Conservation (phyloP, 2,329 filamentous ascomycete species). For the Parastagonospora avenae region DNA sequence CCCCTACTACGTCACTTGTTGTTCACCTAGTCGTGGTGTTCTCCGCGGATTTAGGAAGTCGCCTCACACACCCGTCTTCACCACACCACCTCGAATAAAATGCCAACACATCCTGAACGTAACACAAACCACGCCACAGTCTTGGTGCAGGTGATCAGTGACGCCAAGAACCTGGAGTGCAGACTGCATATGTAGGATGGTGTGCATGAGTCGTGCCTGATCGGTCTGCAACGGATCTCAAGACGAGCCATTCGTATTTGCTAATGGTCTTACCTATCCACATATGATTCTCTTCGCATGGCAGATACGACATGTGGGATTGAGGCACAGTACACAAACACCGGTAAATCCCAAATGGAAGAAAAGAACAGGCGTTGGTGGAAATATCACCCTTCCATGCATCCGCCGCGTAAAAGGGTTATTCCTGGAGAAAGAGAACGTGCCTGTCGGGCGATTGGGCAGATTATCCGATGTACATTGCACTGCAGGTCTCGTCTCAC, state of each 20-base stretch:
- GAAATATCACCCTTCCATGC: background rate
- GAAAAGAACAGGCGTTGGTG: slow-evolving; percentile 1
- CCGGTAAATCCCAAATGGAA: background rate
- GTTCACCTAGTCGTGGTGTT: background rate
- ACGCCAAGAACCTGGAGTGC: slow-evolving; percentile 7
- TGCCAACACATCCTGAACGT: background rate
- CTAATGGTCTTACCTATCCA: background rate
- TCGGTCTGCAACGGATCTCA: background rate
- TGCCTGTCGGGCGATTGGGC: slow-evolving; percentile 1
- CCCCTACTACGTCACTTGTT: too few species aligned
- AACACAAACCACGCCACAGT: slow-evolving; percentile 1
- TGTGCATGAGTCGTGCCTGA: slow-evolving; percentile 3
- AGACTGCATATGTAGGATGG: slow-evolving; percentile 1
- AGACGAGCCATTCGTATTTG: too few species aligned
- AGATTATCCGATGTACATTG: slow-evolving; percentile 1
- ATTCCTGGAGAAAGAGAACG: background rate
- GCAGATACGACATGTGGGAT: background rate
- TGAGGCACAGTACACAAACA: background rate
- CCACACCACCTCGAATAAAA: background rate
- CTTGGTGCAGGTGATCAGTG: background rate
- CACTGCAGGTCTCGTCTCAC: background rate
- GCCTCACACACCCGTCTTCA: background rate
- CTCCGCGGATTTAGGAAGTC: background rate
- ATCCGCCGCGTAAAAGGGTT: background rate
- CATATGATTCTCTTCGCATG: background rate